Percentiles rank a stretch among this genome's conserved stretches.
Evolutionary conservation across 2,329 filamentous ascomycete species (phyloP).

Genomic region (Fusarium sp.): DNA sequence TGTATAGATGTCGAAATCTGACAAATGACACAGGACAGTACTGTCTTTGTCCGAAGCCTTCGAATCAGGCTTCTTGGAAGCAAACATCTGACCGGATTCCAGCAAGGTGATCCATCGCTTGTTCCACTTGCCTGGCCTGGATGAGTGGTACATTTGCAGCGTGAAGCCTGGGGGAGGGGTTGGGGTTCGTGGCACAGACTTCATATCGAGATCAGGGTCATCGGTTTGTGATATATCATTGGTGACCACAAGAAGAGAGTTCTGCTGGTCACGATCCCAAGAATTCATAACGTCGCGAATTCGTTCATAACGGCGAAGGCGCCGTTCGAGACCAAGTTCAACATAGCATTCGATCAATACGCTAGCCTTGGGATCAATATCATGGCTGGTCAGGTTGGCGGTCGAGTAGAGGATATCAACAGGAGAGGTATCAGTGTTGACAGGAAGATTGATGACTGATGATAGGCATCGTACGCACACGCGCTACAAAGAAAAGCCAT

Average conservation of each 20-base stretch:
- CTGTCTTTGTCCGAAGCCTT: slow-evolving; percentile 71
- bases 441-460: slow-evolving; percentile 73
- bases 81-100: slow-evolving; percentile 74
- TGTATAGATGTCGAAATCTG: slow-evolving; percentile 91
- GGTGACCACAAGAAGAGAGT: slow-evolving; percentile 74
- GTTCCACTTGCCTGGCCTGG: slow-evolving; percentile 85
- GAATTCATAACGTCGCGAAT: slow-evolving; percentile 91
- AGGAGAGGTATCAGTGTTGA: slow-evolving; percentile 78
- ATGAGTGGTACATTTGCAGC: slow-evolving; percentile 81
- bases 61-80: slow-evolving; percentile 75
- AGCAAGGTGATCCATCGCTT: slow-evolving; percentile 83
- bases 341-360: slow-evolving; percentile 82
- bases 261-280: slow-evolving; percentile 85
- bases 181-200: slow-evolving; percentile 66
- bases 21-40: slow-evolving; percentile 80
- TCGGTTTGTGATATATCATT: slow-evolving; percentile 64
- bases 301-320: slow-evolving; percentile 84
- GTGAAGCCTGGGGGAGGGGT: slow-evolving; percentile 72
- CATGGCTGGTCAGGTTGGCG: slow-evolving; percentile 68
- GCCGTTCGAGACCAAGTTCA: slow-evolving; percentile 80
- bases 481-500: slow-evolving; percentile 54
- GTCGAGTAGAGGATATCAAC: slow-evolving; percentile 77
- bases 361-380: slow-evolving; percentile 70
- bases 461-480: slow-evolving; percentile 79
- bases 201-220: slow-evolving; percentile 70